Evolutionary conservation across 1,139 yeast genomes (phyloP).

Genomic region (Entelexis sorbosivorans): DNA sequence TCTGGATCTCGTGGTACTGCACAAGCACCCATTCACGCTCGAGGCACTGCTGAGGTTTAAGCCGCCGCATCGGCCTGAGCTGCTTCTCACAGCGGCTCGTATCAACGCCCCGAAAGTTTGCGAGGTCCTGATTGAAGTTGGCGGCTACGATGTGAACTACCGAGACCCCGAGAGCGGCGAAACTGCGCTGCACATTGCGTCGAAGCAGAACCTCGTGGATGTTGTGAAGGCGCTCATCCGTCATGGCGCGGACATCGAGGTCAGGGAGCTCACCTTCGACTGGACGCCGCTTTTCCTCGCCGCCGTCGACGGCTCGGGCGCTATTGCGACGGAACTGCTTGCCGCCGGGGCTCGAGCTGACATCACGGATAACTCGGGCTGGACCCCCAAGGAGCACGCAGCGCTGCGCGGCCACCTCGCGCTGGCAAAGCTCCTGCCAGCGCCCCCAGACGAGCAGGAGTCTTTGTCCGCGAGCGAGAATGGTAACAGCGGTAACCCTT

Average conservation of each 20-base stretch:
- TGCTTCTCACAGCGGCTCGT: slow-evolving; percentile 53
- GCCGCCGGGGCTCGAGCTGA: slow-evolving; percentile 40
- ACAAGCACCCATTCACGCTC: slow-evolving; percentile 72
- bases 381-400: slow-evolving; percentile 97
- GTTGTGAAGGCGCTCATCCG: slow-evolving; percentile 46
- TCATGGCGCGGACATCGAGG: slow-evolving; percentile 59
- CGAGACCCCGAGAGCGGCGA: slow-evolving; percentile 42
- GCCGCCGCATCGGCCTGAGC: slow-evolving; percentile 27
- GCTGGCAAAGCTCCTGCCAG: slow-evolving; percentile 46
- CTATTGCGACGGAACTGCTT: slow-evolving; percentile 47
- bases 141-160: slow-evolving; percentile 45
- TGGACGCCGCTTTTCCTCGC: slow-evolving; percentile 95
- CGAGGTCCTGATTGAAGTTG: slow-evolving; percentile 40
- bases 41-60: slow-evolving; percentile 35
- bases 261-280: slow-evolving; percentile 69
- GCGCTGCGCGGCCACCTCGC: slow-evolving; percentile 76
- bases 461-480: not conserved
- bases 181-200: slow-evolving; percentile 70
- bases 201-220: slow-evolving; percentile 48
- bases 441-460: slow-evolving; percentile 8
- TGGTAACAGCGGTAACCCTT: not conserved
- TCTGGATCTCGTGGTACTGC: slow-evolving; percentile 68
- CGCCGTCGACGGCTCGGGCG: slow-evolving; percentile 69
- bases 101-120: slow-evolving; percentile 52
- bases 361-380: slow-evolving; percentile 71